A percentile compares a stretch with the other conserved stretches of the same genome.
phyloP scores from a whole-genome alignment of 441 rosid genomes.

The Jatropha multifida region DNA sequence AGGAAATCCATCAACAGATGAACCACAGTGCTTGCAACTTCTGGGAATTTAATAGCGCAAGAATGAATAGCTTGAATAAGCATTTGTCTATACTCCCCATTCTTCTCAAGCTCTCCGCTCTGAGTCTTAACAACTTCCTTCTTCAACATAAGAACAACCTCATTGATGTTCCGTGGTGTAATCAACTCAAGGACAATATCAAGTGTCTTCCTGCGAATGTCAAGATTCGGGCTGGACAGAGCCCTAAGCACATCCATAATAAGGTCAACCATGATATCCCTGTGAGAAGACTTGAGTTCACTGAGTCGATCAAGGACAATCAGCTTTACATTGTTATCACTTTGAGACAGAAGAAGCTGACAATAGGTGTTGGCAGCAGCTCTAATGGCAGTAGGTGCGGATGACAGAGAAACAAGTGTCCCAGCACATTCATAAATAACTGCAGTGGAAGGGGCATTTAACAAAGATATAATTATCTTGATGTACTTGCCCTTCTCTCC shows the following conservation, averaged over 20 bases:
- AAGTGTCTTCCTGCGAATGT: slow-evolving; percentile 77
- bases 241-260: slow-evolving; percentile 95
- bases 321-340: slow-evolving; percentile 93
- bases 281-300: slow-evolving; percentile 77
- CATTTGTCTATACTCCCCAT: slow-evolving; percentile 91
- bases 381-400: slow-evolving; percentile 87
- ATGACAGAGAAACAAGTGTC: slow-evolving; percentile 86
- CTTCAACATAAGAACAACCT: slow-evolving; percentile 77
- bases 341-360: slow-evolving; percentile 87
- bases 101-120: slow-evolving; percentile 88
- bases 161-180: slow-evolving; percentile 71
- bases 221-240: slow-evolving; percentile 83
- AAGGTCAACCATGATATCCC: slow-evolving; percentile 82
- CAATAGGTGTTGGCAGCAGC: slow-evolving; percentile 87
- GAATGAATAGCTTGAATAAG: slow-evolving; percentile 93
- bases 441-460: slow-evolving; percentile 86
- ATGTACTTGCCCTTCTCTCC: slow-evolving; percentile 86
- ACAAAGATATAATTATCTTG: slow-evolving; percentile 73
- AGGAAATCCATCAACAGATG: slow-evolving; percentile 94
- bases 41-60: slow-evolving; percentile 91
- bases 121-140: slow-evolving; percentile 96
- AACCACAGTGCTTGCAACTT: slow-evolving; percentile 92
- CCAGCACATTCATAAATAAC: slow-evolving; percentile 86
- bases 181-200: slow-evolving; percentile 83
- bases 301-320: slow-evolving; percentile 83